Percentiles rank a stretch among this genome's conserved stretches.
Conservation (phyloP, 2,329 filamentous ascomycete genomes). For the Aschersonia sp. region DNA sequence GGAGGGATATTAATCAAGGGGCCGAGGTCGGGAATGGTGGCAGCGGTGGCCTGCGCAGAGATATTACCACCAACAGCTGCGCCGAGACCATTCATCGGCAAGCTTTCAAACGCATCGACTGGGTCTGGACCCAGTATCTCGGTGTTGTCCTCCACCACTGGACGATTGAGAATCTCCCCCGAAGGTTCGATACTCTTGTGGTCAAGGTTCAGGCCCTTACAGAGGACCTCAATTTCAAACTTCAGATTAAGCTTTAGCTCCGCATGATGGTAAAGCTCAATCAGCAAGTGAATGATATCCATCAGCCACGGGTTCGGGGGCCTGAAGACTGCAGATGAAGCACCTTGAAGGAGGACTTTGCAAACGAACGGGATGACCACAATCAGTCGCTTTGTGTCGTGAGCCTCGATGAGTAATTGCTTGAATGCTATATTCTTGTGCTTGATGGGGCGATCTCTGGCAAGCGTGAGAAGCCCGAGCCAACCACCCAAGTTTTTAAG, state of each 20-base stretch:
- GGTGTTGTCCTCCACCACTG: conserved; percentile 44
- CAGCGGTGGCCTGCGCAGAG: conserved; percentile 62
- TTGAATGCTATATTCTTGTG: conserved; percentile 97
- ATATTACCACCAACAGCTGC: conserved; percentile 57
- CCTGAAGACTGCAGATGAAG: conserved; percentile 73
- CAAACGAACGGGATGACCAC: conserved; percentile 96
- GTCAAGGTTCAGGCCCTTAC: conserved; percentile 81
- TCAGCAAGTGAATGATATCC: conserved; percentile 82
- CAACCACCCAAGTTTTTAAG: conserved; percentile 88
- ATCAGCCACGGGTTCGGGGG: conserved; percentile 96
- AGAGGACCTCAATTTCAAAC: conserved; percentile 96
- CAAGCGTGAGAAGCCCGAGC: conserved; percentile 86
- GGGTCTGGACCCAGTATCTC: conserved; percentile 50
- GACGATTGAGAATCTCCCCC: conserved; percentile 67
- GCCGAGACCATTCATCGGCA: conserved; percentile 62
- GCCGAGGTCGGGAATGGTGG: conserved; percentile 71
- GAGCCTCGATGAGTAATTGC: conserved; percentile 82
- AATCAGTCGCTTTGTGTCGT: conserved; percentile 79
- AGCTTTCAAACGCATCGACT: conserved; percentile 68
- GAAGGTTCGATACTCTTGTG: conserved; percentile 84
- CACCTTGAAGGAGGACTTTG: conserved; percentile 80
- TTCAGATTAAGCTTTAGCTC: conserved; percentile 94
- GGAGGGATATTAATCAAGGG: conserved; percentile 69
- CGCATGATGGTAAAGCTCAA: conserved; percentile 85
- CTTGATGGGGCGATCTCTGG: conserved; percentile 87